Evolutionary conservation across 2,329 filamentous ascomycete genomes (phyloP).

Genomic region (Apiospora aurea): DNA sequence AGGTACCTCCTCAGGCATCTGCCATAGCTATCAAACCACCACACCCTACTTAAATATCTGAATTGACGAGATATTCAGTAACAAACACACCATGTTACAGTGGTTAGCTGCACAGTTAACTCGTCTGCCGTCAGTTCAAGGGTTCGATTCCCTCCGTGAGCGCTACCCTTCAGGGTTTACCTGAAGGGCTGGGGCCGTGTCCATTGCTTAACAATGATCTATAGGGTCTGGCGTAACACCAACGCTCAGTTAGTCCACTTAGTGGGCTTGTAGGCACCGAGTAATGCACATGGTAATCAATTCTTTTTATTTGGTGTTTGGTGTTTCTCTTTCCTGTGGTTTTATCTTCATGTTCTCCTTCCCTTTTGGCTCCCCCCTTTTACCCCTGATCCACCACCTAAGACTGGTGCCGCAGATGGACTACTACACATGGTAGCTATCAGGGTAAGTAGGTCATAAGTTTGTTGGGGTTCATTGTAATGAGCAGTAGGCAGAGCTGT

Average conservation of each 20-base stretch:
- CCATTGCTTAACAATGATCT: not conserved
- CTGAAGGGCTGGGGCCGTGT: not conserved
- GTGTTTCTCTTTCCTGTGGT: not conserved
- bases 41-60: not conserved
- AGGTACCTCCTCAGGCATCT: not conserved
- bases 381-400: not conserved
- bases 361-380: not conserved
- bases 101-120: slow-evolving; percentile 3
- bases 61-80: not conserved
- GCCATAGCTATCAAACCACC: not conserved
- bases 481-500: too few relatives aligned
- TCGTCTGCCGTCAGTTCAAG: not conserved
- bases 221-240: not conserved
- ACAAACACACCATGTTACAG: not conserved
- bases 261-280: not conserved
- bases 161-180: not conserved
- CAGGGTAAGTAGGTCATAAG: not conserved
- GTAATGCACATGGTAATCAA: not conserved
- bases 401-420: not conserved
- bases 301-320: not conserved
- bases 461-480: not conserved
- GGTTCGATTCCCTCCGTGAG: not conserved
- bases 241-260: not conserved
- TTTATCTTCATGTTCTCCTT: not conserved
- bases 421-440: not conserved